phyloP scores from a whole-genome alignment of 176 grass and related monocot genomes.

The Aechmea fasciata region DNA sequence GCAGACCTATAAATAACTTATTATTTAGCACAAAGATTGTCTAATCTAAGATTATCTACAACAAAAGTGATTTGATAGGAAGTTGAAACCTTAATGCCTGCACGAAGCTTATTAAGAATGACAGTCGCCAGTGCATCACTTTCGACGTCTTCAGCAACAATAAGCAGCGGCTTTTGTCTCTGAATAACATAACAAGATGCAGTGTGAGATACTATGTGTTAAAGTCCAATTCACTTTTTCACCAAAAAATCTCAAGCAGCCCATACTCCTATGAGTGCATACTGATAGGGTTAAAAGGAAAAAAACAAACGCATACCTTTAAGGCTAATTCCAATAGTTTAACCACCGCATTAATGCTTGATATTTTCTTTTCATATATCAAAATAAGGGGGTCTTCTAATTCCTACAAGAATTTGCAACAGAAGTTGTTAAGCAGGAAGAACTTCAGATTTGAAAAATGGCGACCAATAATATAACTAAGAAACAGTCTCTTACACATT shows the following conservation, averaged over 20 bases:
- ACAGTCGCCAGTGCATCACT: conserved; percentile 92
- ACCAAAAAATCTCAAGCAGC: neutral
- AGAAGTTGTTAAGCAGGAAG: conserved; percentile 5
- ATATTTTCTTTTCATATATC: conserved; percentile 97
- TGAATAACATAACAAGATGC: conserved; percentile 21
- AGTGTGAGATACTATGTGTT: neutral
- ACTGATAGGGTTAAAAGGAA: neutral
- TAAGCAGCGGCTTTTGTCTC: conserved; percentile 85
- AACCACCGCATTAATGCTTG: conserved; percentile 60
- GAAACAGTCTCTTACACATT: conserved; percentile 68
- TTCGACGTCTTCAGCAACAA: conserved; percentile 96
- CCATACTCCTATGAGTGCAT: neutral
- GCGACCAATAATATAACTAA: neutral
- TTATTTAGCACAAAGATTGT: neutral
- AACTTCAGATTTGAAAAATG: neutral
- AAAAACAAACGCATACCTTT: conserved; percentile 37
- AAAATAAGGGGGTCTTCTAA: conserved; percentile 83
- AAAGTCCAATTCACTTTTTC: neutral
- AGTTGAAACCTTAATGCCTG: conserved; percentile 73
- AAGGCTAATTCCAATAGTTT: conserved; percentile 78
- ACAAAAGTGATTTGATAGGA: neutral
- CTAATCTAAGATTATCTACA: neutral
- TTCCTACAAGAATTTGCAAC: conserved; percentile 36
- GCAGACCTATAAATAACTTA: conserved; percentile 48
- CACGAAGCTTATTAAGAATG: conserved; percentile 96